Evolutionary conservation across 768 basidiomycete species (phyloP).

Genomic region (Hortiboletus campestris): DNA sequence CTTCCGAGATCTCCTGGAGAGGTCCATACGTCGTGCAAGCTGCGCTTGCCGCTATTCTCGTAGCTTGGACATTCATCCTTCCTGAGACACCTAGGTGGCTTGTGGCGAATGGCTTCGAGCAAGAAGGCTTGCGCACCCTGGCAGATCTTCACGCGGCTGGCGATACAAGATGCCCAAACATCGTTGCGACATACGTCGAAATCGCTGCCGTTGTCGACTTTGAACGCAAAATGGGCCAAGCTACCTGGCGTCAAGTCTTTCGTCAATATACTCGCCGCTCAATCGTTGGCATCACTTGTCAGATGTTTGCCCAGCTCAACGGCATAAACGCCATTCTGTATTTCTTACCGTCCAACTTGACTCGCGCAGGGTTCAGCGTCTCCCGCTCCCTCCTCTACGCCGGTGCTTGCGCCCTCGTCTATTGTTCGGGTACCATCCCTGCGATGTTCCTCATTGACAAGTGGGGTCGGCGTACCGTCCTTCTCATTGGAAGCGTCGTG

Average conservation of each 20-base stretch:
- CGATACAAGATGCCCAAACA: conserved; percentile 40
- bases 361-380: conserved; percentile 47
- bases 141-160: conserved; percentile 59
- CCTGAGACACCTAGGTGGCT: conserved; percentile 57
- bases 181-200: conserved; percentile 44
- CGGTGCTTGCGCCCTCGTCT: conserved; percentile 46
- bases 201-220: conserved; percentile 40
- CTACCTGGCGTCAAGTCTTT: conserved; percentile 50
- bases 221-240: conserved; percentile 40
- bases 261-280: conserved; percentile 48
- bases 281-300: conserved; percentile 51
- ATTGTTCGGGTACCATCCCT: conserved; percentile 50
- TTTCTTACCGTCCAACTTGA: conserved; percentile 53
- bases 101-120: conserved; percentile 49
- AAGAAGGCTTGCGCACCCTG: conserved; percentile 49
- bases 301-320: conserved; percentile 56
- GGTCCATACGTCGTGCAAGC: conserved; percentile 56
- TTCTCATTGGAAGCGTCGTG: conserved; percentile 45
- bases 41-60: conserved; percentile 45
- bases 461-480: conserved; percentile 50
- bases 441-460: conserved; percentile 53
- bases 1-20: conserved; percentile 51
- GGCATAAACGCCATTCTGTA: conserved; percentile 59
- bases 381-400: conserved; percentile 45
- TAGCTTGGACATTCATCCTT: conserved; percentile 46